Conservation (phyloP, 257 asterid species). For the Penstemon eatonii region DNA sequence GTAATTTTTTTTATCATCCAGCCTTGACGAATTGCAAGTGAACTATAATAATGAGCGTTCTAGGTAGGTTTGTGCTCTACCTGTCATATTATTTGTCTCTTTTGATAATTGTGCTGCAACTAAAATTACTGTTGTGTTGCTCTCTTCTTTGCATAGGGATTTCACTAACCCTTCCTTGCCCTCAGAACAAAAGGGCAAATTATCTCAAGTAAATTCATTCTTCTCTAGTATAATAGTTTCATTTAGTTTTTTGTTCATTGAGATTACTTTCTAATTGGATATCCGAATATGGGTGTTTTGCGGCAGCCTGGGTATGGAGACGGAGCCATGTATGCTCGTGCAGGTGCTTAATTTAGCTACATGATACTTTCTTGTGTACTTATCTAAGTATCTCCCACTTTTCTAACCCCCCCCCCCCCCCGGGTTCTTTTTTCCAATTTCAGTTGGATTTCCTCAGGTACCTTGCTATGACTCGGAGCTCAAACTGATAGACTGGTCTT, state of each 20-base stretch:
- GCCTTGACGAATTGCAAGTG: constrained; percentile 98
- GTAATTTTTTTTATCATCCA: constrained; percentile 36
- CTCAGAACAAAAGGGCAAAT: constrained; percentile 93
- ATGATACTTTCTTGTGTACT: not conserved
- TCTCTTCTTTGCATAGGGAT: constrained; percentile 61
- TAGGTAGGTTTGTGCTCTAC: constrained; percentile 50
- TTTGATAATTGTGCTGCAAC: constrained; percentile 28
- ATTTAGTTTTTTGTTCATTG: constrained; percentile 26
- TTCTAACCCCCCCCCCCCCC: constrained; percentile 33
- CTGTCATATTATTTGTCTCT: constrained; percentile 9
- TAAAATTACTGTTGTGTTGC: constrained; percentile 29
- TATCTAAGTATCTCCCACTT: constrained; percentile 9
- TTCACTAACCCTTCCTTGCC: constrained; percentile 94
- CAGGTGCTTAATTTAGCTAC: constrained; percentile 44
- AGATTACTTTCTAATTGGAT: constrained; percentile 31
- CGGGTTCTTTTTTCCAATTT: constrained; percentile 16
- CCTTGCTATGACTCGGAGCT: constrained; percentile 21
- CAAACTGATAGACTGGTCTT: constrained; percentile 26
- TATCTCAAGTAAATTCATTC: constrained; percentile 70
- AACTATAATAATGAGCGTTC: constrained; percentile 93
- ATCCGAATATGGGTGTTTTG: constrained; percentile 27
- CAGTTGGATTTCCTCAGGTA: constrained; percentile 95
- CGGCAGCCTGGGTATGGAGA: constrained; percentile 83
- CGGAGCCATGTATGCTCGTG: constrained; percentile 62
- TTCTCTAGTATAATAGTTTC: constrained; percentile 30